A percentile compares a stretch with the other conserved stretches of the same genome.
Evolutionary conservation across 2,329 filamentous ascomycete species (phyloP).

Genomic region (Tolypocladium tundrense): DNA sequence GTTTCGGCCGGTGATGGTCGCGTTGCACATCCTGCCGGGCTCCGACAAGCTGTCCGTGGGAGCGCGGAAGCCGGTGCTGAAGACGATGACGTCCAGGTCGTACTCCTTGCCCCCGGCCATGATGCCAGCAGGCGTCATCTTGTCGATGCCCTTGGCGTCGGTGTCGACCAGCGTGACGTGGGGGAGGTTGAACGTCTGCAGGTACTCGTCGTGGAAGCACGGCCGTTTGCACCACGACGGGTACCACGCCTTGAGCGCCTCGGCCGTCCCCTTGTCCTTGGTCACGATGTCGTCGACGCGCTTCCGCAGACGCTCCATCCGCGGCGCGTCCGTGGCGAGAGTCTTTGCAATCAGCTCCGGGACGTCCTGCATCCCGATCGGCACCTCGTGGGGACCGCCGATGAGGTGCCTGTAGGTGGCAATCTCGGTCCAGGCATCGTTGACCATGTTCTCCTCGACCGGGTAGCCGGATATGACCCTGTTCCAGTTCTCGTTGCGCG

Average conservation of each 20-base stretch:
- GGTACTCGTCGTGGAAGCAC: slow-evolving; percentile 50
- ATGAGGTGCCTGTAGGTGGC: slow-evolving; percentile 27
- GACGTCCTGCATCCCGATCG: slow-evolving; percentile 8
- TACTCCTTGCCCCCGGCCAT: slow-evolving; percentile 37
- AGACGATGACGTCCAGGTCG: slow-evolving; percentile 24
- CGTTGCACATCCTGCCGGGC: slow-evolving; percentile 7
- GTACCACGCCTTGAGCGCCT: slow-evolving; percentile 49
- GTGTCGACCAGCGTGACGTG: slow-evolving; percentile 54
- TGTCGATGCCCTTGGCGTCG: slow-evolving; percentile 38
- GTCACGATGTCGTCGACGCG: slow-evolving; percentile 39
- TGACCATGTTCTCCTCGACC: slow-evolving; percentile 29
- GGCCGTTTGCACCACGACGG: slow-evolving; percentile 54
- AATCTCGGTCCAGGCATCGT: slow-evolving; percentile 32
- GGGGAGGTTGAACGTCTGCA: slow-evolving; percentile 45
- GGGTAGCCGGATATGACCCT: slow-evolving; percentile 29
- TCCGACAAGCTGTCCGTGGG: slow-evolving; percentile 20
- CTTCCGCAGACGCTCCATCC: slow-evolving; percentile 32
- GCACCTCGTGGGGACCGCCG: slow-evolving; percentile 13
- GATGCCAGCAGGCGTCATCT: slow-evolving; percentile 34
- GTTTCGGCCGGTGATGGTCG: slow-evolving; percentile 29
- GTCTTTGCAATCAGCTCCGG: slow-evolving; percentile 20
- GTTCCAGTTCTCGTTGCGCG: slow-evolving; percentile 18
- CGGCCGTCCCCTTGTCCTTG: slow-evolving; percentile 38
- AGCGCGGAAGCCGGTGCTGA: slow-evolving; percentile 26
- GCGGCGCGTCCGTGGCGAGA: slow-evolving; percentile 29